A percentile compares a stretch with the other conserved stretches of the same genome.
These are phyloP conservation scores for Phytophthora sansomeana DNA, from an alignment of 352 stramenopile genomes.

Conservation along the genomic window DNA sequence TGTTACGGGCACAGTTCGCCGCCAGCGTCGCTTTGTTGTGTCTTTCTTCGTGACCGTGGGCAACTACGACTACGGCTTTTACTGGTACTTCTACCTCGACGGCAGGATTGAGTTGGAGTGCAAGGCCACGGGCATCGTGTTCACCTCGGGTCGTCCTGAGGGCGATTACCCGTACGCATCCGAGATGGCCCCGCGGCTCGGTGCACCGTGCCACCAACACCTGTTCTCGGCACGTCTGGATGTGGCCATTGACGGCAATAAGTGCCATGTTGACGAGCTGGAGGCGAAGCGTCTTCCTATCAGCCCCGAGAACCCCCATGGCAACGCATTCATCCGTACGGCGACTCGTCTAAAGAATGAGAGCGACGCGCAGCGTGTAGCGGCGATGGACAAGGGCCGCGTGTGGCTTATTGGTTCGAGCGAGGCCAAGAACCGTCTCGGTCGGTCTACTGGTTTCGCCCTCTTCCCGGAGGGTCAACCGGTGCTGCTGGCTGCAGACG, in stretches of 20 bases:
- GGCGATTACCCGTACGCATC: constrained; percentile 60
- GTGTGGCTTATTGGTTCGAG: constrained; percentile 76
- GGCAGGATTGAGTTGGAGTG: constrained; percentile 81
- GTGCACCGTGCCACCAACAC: constrained; percentile 79
- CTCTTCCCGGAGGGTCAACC: constrained; percentile 63
- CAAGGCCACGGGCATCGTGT: constrained; percentile 83
- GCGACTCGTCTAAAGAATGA: constrained; percentile 62
- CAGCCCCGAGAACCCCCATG: constrained; percentile 55
- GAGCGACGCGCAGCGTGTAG: constrained; percentile 53
- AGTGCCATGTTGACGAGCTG: constrained; percentile 56
- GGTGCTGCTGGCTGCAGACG: constrained; percentile 57
- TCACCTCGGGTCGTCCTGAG: constrained; percentile 72
- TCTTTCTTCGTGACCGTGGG: constrained; percentile 87
- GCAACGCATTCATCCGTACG: constrained; percentile 65
- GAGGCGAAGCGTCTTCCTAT: constrained; percentile 65
- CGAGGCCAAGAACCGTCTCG: constrained; percentile 61
- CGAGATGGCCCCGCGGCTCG: constrained; percentile 67
- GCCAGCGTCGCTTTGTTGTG: constrained; percentile 78
- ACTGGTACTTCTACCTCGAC: constrained; percentile 47
- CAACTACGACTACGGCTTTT: constrained; percentile 88
- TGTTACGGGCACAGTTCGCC: constrained; percentile 51
- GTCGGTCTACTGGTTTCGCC: constrained; percentile 70
- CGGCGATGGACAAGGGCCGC: constrained; percentile 63
- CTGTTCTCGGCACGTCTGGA: constrained; percentile 84
- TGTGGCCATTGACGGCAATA: constrained; percentile 75